These are phyloP conservation scores for Yarrowia sp. DNA, from an alignment of 805 yeast species.

Conservation along the genomic window DNA sequence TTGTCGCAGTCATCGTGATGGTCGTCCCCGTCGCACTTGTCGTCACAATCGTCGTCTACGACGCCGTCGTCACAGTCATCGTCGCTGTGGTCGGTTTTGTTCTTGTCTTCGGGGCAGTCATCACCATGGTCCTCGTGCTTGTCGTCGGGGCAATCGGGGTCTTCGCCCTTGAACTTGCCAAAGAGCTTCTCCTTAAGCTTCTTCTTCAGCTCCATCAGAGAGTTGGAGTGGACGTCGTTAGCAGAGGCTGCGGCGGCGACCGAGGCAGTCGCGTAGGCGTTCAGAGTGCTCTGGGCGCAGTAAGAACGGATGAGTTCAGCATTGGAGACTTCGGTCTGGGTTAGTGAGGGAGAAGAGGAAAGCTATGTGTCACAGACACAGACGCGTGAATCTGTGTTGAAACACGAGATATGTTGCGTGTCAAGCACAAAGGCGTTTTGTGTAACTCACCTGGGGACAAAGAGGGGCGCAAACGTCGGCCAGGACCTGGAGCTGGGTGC, in stretches of 20 bases:
- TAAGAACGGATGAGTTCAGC: conserved; percentile 28
- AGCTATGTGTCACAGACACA: too few relatives aligned
- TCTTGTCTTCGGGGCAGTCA: conserved; percentile 32
- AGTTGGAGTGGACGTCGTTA: conserved; percentile 34
- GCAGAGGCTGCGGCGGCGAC: conserved; percentile 13
- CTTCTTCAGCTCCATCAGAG: conserved; percentile 32
- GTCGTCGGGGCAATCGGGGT: conserved; percentile 31
- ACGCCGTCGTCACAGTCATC: neutral
- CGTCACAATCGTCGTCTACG: conserved; percentile 1
- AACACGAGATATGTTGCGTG: neutral
- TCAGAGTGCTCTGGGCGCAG: conserved; percentile 18
- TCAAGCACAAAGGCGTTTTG: neutral
- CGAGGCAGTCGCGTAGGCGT: conserved; percentile 19
- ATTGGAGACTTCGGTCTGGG: conserved; percentile 32
- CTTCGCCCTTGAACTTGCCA: conserved; percentile 32
- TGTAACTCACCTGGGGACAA: conserved; percentile 26
- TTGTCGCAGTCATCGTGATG: conserved; percentile 32
- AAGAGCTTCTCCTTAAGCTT: conserved; percentile 31
- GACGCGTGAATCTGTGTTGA: too few relatives aligned
- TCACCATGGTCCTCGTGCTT: conserved; percentile 36
- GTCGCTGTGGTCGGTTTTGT: conserved; percentile 6
- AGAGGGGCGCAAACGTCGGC: conserved; percentile 27
- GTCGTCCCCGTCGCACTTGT: conserved; percentile 24
- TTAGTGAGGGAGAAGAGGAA: neutral
- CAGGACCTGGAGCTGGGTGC: conserved; percentile 22